Conservation (phyloP, 108 stramenopile species). For the Seminavis robusta region DNA sequence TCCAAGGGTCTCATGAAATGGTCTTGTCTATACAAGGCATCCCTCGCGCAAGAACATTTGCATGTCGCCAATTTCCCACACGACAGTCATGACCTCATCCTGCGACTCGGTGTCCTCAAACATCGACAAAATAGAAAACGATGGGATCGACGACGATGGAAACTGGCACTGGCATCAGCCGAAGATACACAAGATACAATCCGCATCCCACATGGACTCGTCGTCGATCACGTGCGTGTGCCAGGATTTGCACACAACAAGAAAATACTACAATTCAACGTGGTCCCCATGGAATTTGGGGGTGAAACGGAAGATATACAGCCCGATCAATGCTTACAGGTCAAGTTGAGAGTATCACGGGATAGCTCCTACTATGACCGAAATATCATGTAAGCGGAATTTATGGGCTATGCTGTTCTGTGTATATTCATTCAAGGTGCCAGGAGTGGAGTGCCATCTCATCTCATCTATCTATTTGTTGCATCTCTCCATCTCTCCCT, state of each 20-base stretch:
- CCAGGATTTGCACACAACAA: slow-evolving; percentile 38
- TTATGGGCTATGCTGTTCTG: too few species aligned
- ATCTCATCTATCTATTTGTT: too few species aligned
- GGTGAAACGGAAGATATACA: slow-evolving; percentile 1
- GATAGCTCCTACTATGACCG: slow-evolving; percentile 50
- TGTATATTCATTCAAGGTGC: too few species aligned
- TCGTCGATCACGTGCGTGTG: slow-evolving; percentile 46
- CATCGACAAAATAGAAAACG: slow-evolving; percentile 28
- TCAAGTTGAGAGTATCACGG: slow-evolving; percentile 33
- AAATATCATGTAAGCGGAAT: slow-evolving; percentile 59
- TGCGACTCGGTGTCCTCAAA: slow-evolving; percentile 41
- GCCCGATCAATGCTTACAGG: slow-evolving; percentile 32
- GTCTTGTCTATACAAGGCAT: slow-evolving; percentile 23
- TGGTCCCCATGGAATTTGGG: slow-evolving; percentile 28
- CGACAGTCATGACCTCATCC: slow-evolving; percentile 40
- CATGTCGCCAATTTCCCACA: slow-evolving; percentile 50
- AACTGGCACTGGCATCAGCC: slow-evolving; percentile 40
- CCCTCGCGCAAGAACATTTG: slow-evolving; percentile 38
- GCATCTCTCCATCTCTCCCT: too few species aligned
- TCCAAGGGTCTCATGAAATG: neutral
- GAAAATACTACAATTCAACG: slow-evolving; percentile 34
- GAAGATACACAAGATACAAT: slow-evolving; percentile 36
- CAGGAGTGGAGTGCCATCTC: too few species aligned
- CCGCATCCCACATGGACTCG: slow-evolving; percentile 37
- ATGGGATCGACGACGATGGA: slow-evolving; percentile 55